Evolutionary conservation across 441 rosid species (phyloP).

Genomic region (Aquilaria agallochum): DNA sequence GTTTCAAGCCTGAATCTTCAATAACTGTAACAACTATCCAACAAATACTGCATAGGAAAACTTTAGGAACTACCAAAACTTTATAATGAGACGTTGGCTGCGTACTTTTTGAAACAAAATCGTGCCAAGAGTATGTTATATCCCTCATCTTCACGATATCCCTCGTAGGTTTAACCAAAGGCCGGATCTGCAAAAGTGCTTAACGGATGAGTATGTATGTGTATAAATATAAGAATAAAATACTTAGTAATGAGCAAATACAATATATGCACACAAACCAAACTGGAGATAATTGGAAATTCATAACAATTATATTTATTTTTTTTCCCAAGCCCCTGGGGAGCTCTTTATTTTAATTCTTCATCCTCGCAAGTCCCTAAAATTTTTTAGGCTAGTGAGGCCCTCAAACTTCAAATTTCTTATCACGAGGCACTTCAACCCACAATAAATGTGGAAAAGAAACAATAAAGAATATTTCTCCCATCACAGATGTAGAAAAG

Average conservation of each 20-base stretch:
- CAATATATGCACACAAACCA: neutral
- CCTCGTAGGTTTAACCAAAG: slow-evolving; percentile 83
- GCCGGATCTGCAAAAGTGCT: slow-evolving; percentile 65
- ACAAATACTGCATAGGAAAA: neutral
- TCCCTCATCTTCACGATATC: slow-evolving; percentile 40
- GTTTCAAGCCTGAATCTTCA: too few species aligned
- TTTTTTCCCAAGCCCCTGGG: too few species aligned
- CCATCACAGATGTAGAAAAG: too few species aligned
- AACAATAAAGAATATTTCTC: too few species aligned
- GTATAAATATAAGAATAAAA: neutral
- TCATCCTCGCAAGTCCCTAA: too few species aligned
- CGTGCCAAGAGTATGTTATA: slow-evolving; percentile 94
- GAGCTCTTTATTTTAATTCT: too few species aligned
- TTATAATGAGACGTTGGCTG: neutral
- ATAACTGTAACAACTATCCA: too few species aligned
- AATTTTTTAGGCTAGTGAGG: too few species aligned
- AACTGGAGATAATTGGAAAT: slow-evolving; percentile 10
- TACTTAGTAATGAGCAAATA: neutral
- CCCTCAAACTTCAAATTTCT: too few species aligned
- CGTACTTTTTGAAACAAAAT: slow-evolving; percentile 87
- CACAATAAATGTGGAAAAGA: too few species aligned
- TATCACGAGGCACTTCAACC: too few species aligned
- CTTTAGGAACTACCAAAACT: neutral
- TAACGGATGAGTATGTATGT: slow-evolving; percentile 17
- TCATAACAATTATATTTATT: too few species aligned